Evolutionary conservation across 495 filamentous ascomycete species (phyloP).

Genomic region (Penicillium lagena): DNA sequence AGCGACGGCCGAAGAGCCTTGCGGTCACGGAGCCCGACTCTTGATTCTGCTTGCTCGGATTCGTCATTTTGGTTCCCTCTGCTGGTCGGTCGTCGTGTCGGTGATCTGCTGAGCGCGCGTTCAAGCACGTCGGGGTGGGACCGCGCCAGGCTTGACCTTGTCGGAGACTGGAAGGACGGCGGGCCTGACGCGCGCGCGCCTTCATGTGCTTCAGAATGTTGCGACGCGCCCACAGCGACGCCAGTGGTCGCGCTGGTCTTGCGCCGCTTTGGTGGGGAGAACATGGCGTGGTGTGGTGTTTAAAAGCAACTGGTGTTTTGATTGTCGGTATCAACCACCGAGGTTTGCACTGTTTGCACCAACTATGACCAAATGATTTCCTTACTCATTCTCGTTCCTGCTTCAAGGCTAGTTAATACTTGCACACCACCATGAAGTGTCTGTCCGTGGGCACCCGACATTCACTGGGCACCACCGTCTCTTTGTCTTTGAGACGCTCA

Average conservation of each 20-base stretch:
- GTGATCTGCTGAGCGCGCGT: constrained; percentile 36
- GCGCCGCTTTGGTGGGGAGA: constrained; percentile 53
- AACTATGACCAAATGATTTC: constrained; percentile 28
- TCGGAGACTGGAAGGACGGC: constrained; percentile 61
- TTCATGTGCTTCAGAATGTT: constrained; percentile 20
- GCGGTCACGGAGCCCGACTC: constrained; percentile 25
- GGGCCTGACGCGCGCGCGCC: constrained; percentile 24
- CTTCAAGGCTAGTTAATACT: too few relatives aligned
- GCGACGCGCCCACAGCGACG: constrained; percentile 18
- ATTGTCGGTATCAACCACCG: too few relatives aligned
- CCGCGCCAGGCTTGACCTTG: constrained; percentile 55
- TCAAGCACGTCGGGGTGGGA: constrained; percentile 54
- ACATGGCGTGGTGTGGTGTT: constrained; percentile 20
- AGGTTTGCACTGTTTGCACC: constrained; percentile 38
- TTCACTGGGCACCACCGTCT: constrained; percentile 5
- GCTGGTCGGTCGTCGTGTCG: constrained; percentile 11
- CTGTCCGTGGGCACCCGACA: constrained; percentile 12
- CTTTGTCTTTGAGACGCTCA: too few relatives aligned
- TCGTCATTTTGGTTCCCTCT: constrained; percentile 9
- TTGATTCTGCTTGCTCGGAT: constrained; percentile 16
- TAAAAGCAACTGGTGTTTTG: constrained; percentile 1
- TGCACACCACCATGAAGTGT: constrained; percentile 23
- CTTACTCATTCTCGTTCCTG: too few relatives aligned
- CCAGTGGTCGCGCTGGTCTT: constrained; percentile 49
- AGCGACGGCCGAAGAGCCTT: constrained; percentile 34